phyloP scores from a whole-genome alignment of 129 eudicot genomes.

The Saposhnikovia divaricata region DNA sequence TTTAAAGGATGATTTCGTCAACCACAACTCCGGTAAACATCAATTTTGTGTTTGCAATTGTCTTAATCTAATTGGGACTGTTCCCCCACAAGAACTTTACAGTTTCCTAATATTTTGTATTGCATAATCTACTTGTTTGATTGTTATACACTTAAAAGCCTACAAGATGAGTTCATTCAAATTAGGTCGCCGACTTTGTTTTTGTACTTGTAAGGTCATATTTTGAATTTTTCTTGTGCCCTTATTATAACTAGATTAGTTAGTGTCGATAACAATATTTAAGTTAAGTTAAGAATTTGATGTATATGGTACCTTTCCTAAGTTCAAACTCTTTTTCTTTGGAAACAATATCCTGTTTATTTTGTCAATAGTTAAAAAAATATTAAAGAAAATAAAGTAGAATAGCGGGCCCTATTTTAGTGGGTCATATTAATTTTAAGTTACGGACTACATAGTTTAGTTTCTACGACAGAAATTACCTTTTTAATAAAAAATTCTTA shows the following conservation, averaged over 20 bases:
- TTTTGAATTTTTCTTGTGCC: not conserved
- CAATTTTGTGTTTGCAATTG: not conserved
- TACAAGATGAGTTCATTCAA: not conserved
- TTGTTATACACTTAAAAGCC: not conserved
- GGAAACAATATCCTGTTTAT: not conserved
- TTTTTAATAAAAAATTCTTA: not conserved
- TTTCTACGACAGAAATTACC: not conserved
- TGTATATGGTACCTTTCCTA: not conserved
- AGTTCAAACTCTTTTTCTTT: not conserved
- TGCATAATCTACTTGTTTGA: not conserved
- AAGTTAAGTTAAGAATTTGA: not conserved
- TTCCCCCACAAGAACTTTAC: not conserved
- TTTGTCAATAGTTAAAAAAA: not conserved
- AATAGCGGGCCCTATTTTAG: not conserved
- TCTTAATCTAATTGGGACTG: not conserved
- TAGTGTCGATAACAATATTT: not conserved
- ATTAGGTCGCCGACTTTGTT: not conserved
- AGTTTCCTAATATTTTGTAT: not conserved
- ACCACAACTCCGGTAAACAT: slow-evolving; percentile 52
- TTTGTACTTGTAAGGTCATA: not conserved
- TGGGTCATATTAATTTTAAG: not conserved
- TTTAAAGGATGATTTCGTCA: slow-evolving; percentile 55
- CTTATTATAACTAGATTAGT: not conserved
- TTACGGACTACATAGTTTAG: not conserved
- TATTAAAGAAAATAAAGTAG: not conserved